Conservation (phyloP, 163 green algal species). For the Scenedesmus sp. region DNA sequence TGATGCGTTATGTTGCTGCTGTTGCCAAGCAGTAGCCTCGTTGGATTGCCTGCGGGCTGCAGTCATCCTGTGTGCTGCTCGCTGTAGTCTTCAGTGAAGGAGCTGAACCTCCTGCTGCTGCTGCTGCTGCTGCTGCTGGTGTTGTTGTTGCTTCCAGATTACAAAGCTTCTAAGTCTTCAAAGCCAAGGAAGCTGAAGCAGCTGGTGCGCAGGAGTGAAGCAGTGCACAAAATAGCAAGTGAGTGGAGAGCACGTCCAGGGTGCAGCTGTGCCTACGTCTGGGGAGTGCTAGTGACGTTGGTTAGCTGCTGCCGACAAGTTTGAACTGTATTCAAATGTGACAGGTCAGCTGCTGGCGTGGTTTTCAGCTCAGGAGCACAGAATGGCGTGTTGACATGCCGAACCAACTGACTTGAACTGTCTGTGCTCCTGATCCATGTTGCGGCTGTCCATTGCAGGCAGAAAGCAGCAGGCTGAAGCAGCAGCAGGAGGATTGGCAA, state of each 20-base stretch:
- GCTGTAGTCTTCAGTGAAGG: too few species aligned
- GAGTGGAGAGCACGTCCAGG: neutral
- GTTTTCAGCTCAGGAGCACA: too few species aligned
- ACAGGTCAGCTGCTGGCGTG: too few species aligned
- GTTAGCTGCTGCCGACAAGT: too few species aligned
- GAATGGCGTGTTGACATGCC: too few species aligned
- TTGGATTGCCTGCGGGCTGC: neutral
- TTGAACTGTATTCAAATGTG: too few species aligned
- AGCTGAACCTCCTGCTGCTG: neutral
- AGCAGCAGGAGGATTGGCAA: neutral
- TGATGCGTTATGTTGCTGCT: neutral
- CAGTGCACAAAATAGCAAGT: neutral
- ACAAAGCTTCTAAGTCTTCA: neutral
- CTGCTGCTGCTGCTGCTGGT: neutral
- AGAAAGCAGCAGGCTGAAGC: neutral
- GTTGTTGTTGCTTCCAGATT: neutral
- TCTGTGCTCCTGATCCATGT: neutral
- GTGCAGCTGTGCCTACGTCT: neutral
- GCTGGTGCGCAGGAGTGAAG: neutral
- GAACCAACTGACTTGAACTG: too few species aligned
- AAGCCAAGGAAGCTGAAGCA: neutral
- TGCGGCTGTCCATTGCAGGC: neutral
- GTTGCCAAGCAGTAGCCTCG: neutral
- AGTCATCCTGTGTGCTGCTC: neutral
- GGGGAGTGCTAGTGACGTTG: too few species aligned